Evolutionary conservation across 805 yeast genomes (phyloP).

Genomic region (Alloascoidea africana): DNA sequence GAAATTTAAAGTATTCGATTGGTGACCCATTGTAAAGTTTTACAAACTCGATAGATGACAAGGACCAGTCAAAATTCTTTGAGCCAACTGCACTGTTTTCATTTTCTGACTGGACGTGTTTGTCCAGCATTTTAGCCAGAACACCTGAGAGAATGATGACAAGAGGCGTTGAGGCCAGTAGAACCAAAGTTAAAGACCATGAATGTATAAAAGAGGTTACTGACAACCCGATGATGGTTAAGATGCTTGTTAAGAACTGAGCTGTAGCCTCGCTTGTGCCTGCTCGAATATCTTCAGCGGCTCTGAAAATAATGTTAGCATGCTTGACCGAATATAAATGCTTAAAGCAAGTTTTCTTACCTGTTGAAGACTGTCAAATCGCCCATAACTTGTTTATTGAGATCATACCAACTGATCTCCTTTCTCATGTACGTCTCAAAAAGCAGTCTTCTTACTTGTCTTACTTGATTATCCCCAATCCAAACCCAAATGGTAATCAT

Average conservation of each 20-base stretch:
- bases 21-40: conserved; percentile 43
- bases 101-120: conserved; percentile 42
- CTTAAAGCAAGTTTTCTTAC: no score
- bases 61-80: conserved; percentile 52
- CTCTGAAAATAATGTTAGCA: conserved; percentile 21
- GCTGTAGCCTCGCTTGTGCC: conserved; percentile 59
- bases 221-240: conserved; percentile 37
- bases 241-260: conserved; percentile 32
- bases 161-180: conserved; percentile 62
- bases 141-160: conserved; percentile 32
- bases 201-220: conserved; percentile 60
- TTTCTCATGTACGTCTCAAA: conserved; percentile 29
- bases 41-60: conserved; percentile 43
- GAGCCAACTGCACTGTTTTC: conserved; percentile 36
- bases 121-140: conserved; percentile 36
- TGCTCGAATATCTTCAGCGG: conserved; percentile 56
- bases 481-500: conserved; percentile 48
- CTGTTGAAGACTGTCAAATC: conserved; percentile 42
- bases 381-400: conserved; percentile 40
- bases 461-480: conserved; percentile 59
- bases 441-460: conserved; percentile 33
- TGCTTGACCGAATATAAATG: no score
- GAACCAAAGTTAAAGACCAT: conserved; percentile 73
- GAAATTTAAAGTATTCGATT: conserved; percentile 32
- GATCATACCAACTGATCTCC: conserved; percentile 50